Evolutionary conservation across 306 rosid species (phyloP), one percentile per base, ranked within the genome.

Genomic region (Cucurbita pepo): DNA sequence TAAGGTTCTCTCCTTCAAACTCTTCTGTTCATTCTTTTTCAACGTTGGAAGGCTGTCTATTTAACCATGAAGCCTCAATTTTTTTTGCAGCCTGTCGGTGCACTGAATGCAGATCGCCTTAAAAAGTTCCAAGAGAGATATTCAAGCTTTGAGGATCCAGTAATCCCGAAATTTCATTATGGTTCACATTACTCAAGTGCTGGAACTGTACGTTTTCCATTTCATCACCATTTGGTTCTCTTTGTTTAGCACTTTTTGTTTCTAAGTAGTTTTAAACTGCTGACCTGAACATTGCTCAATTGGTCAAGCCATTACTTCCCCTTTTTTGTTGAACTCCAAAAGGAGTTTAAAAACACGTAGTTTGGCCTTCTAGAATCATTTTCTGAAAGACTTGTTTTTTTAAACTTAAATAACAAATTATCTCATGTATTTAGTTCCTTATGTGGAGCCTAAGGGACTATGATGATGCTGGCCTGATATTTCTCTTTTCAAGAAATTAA

Each of bases 161-260:
- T 88, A 83, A 94, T 91, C 58, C 97, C 99, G 77, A 94, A 91
- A 78, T 94, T 94, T 74, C 99, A 91, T 84, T 94, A 89, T 60
- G 99, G 99, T 76, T 94, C 99, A 57, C 97, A 94, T 87, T 94
- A 91, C 84, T 94, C 97, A 10, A 94, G 97, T 86, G 99, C 99
- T 66, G 99, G 97, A 86, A 91, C 95, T 72, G 99, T 94, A 77
- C 72, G 99, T 83, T 76, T 57, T 62, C 19, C 22, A 67, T 79
- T 75, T 37, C 30, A 16, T 80, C 41, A 12, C 6, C 56, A 47
- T 22, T 45, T 40, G 41, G 19, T 67, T 1, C 43, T 67, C 3
- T 65, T 19, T 19, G 10, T 65, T 19, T 19, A 10, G 0, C 18
- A 19, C 18, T 19, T 64, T 5, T 67, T 47, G 56, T 13, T 67